Percentiles rank a stretch among this genome's conserved stretches.
These are phyloP conservation scores for Beauveria scarabaeidicola DNA, from an alignment of 2,329 filamentous ascomycete genomes.

Conservation along the genomic window DNA sequence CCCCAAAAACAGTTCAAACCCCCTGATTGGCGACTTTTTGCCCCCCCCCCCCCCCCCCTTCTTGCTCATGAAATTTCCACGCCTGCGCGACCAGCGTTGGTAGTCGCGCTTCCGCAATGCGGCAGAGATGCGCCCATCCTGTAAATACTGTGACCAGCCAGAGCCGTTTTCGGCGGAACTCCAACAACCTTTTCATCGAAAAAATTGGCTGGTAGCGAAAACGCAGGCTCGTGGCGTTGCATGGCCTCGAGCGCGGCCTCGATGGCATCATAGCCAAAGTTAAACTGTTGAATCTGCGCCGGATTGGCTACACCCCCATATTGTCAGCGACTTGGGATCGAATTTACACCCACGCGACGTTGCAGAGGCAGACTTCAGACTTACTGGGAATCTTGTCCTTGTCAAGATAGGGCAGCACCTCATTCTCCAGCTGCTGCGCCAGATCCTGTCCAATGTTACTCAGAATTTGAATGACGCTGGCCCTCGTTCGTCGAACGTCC, in stretches of 20 bases:
- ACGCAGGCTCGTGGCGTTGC: constrained; percentile 14
- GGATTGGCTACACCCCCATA: neutral
- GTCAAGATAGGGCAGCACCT: constrained; percentile 20
- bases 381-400: constrained; percentile 24
- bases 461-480: constrained; percentile 30
- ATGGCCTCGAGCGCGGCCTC: constrained; percentile 14
- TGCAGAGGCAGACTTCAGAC: neutral
- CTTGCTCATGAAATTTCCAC: neutral
- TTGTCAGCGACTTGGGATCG: neutral
- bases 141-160: too few species aligned
- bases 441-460: constrained; percentile 29
- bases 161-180: neutral
- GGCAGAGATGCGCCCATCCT: neutral
- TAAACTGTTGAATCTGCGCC: constrained; percentile 13
- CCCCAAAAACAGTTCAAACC: too few species aligned
- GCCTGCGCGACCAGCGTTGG: neutral
- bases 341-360: too few species aligned
- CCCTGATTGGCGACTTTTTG: neutral
- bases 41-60: too few species aligned
- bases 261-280: constrained; percentile 17
- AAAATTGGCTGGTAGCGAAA: constrained; percentile 15
- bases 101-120: neutral
- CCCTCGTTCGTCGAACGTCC: constrained; percentile 19
- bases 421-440: constrained; percentile 19
- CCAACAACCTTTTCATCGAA: constrained; percentile 16